Base-by-base conservation (phyloP, 2,329 filamentous ascomycete genomes). In the Aureobasidium pullulans region DNA sequence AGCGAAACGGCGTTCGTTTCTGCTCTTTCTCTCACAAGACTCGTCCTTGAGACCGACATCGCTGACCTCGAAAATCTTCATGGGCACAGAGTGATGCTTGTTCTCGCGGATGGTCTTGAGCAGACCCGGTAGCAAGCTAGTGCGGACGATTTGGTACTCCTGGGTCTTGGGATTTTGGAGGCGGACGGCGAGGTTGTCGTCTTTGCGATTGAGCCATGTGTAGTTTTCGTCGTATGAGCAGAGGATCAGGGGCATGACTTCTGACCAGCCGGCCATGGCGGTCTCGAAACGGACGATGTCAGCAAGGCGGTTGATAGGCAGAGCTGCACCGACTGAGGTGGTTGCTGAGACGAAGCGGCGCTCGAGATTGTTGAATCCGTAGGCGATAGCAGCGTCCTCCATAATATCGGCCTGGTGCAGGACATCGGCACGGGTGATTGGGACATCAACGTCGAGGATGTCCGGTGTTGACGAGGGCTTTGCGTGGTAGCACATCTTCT, bases 141-240 rank as follows among this genome's bases (percentile, higher is more conserved):
- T 96, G 61, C 92, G 87, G 29, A 96, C 92, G 59, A 96, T 86
- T 75, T 96, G 92, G 75, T 96, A 96, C 71, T 96, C 92, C 29
- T 85, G 81, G 0, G 91, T 95, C 79, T 96, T 96, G 59, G 92
- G 92, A 73, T 96, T 96, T 64, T 89, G 89, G 42, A 96, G 86
- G 67, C 85, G 86, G 65, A 96, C 84, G 31, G 90, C 91, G 0
- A 87, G 90, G 61, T 82, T 86, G 68, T 96, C 89, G 66, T 96
- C 92, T 70, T 86, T 85, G 70, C 91, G 87, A 77, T 96, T 96
- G 54, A 99, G 80, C 88, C 90, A 96, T 61, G 82, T 87, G 73
- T 97, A 99, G 78, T 99, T 99, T 81, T 99, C 94, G 70, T 97
- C 93, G 73, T 96, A 91, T 47, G 90, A 96, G 81, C 94, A 99